Evolutionary conservation across 2,329 filamentous ascomycete species (phyloP), one percentile per base, ranked within the genome.

Genomic region (Mycogone perniciosa): DNA sequence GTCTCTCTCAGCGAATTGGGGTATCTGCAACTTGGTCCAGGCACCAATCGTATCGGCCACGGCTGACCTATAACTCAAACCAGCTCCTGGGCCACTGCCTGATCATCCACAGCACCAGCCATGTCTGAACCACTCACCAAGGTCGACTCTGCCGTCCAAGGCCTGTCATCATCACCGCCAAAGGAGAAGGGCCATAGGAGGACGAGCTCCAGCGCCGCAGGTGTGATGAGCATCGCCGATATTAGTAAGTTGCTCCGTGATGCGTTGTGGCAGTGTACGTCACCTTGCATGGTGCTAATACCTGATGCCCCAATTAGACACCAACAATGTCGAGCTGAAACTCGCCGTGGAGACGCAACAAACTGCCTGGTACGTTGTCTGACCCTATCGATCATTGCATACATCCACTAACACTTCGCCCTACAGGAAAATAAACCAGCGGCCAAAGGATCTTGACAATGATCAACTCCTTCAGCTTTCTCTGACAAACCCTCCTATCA

Each of bases 391-490:
- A 33, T 5, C 9, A 2, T 9, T 39, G n/a, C 10, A 9, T 20
- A 27, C n/a, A 41, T 31, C 5, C 7, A 33, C 52, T 47, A 50
- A 52, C 47, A 47, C 35, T 7, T 20, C 31, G 26, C 20, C 20
- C 9, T 37, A 48, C 53, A 96, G 91, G 92, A 96, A 93, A 75
- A 85, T 97, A 67, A 97, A 97, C 80, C 88, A 85, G 49, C 92
- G 90, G 34, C 80, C 89, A 39, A 73, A 76, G 54, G 80, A 81
- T 37, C 70, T 96, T 46, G 91, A 96, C 31, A 92, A 96, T 60
- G 86, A 86, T 63, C 84, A 91, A 31, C 81, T 86, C 56, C 82
- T 97, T 60, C 91, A 91, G 75, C 84, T 91, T 69, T 75, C 78
- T 55, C 82, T 97, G 60, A 85, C 88, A 62, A 84, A 74, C 54